Evolutionary conservation across 768 basidiomycete genomes (phyloP).

Genomic region (Macrolepiota dolichaula): DNA sequence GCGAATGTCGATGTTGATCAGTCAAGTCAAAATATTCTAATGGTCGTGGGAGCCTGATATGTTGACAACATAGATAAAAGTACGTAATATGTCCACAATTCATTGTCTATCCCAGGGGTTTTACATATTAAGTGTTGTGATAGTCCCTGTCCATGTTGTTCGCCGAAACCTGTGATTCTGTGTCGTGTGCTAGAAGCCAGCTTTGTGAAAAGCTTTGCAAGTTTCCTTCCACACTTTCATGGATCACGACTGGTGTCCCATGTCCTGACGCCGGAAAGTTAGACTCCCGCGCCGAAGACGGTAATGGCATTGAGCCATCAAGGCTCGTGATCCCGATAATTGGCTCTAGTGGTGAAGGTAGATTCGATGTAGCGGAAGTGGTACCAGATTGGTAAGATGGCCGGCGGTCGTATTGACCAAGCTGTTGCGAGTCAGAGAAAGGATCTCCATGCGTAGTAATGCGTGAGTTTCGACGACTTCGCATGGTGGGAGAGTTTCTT

Average conservation of each 20-base stretch:
- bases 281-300: constrained; percentile 7
- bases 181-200: constrained; percentile 21
- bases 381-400: constrained; percentile 5
- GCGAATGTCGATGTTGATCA: background rate
- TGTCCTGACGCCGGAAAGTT: constrained; percentile 27
- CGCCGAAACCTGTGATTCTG: constrained; percentile 14
- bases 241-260: constrained; percentile 26
- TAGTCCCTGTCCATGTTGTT: background rate
- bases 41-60: constrained; percentile 1
- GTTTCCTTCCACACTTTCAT: constrained; percentile 20
- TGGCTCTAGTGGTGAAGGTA: constrained; percentile 3
- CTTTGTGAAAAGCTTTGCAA: constrained; percentile 23
- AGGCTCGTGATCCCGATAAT: background rate
- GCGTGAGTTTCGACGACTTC: constrained; percentile 13
- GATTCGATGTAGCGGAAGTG: constrained; percentile 1
- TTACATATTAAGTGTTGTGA: background rate
- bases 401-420: background rate
- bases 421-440: constrained; percentile 28
- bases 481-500: constrained; percentile 9
- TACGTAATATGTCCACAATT: background rate
- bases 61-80: background rate
- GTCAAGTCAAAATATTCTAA: background rate
- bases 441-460: constrained; percentile 23
- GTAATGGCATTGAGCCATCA: background rate
- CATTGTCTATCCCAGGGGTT: background rate